Evolutionary conservation across 768 basidiomycete species (phyloP), one percentile per base, ranked within the genome.

Genomic region (Podaxis sp.): DNA sequence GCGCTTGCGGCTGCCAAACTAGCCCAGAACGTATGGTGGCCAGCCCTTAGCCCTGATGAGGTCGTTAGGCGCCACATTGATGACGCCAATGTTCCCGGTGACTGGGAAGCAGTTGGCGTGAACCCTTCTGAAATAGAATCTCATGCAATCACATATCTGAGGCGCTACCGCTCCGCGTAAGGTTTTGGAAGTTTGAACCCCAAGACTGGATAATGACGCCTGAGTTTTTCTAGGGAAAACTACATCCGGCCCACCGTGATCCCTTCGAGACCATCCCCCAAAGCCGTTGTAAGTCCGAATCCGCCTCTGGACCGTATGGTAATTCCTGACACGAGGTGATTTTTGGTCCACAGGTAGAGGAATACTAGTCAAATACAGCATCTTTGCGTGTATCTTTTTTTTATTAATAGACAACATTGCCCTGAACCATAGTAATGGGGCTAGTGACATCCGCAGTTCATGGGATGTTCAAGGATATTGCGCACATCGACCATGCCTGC

Each of bases 111-210:
- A 51, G 80, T 97, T 64, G 91, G 91, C 24, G 86, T 98, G 62
- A 69, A 76, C 41, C 96, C 96, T 30, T 86, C 91, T 62, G 87
- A 90, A 70, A 84, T 99, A 65, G 96, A 99, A 78, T 72, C 77
- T 13, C 87, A 92, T 65, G 96, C 96, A 22, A 90, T 98, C 76
- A 87, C 87, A 64, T 95, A 94, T 75, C 81, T 99, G 68, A 84
- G 96, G 75, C 84, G 91, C 70, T 97, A 91, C 79, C 87, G 96
- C 69, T 86, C 89, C 68, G 86, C 91, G 91, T 96, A 80, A 74
- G 93, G 90, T 46, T 40, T 64, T 58, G 50, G 62, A 28, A 50
- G 41, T 59, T 54, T 62, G 60, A 50, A 36, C 63, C 56, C 38
- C 44, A 36, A 51, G 33, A 51, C 28, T 61, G 8, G 24, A 64